Conservation (phyloP, 345 rosid genomes). For the Microcos paniculata region DNA sequence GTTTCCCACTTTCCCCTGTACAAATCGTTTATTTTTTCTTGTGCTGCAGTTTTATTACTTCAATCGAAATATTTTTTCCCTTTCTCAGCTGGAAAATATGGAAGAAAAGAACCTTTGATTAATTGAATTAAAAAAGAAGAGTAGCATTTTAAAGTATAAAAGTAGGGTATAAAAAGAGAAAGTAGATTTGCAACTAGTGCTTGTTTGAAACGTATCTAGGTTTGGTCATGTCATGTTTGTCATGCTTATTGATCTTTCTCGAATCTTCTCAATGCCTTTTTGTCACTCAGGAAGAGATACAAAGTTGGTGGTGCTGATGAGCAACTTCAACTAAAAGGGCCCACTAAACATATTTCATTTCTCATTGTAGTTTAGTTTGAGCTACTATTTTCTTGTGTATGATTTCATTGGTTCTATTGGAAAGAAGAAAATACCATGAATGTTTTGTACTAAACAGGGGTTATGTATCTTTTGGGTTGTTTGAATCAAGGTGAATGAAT, state of each 20-base stretch:
- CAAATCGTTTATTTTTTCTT: background rate
- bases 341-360: slow-evolving; percentile 10
- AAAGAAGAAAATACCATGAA: background rate
- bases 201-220: background rate
- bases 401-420: background rate
- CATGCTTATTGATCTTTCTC: slow-evolving; percentile 8
- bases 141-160: background rate
- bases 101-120: background rate
- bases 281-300: background rate
- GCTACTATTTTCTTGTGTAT: background rate
- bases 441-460: background rate
- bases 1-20: background rate
- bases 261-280: background rate
- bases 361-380: slow-evolving; percentile 3
- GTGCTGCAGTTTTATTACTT: background rate
- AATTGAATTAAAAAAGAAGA: background rate
- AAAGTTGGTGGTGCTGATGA: slow-evolving; percentile 16
- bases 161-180: background rate
- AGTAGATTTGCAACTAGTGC: background rate
- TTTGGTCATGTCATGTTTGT: slow-evolving; percentile 12
- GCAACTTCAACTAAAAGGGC: slow-evolving; percentile 8
- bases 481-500: background rate
- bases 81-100: background rate
- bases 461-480: background rate
- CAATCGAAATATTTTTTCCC: background rate